phyloP scores from a whole-genome alignment of 169 alveolate genomes.

The Theileria annulata region DNA sequence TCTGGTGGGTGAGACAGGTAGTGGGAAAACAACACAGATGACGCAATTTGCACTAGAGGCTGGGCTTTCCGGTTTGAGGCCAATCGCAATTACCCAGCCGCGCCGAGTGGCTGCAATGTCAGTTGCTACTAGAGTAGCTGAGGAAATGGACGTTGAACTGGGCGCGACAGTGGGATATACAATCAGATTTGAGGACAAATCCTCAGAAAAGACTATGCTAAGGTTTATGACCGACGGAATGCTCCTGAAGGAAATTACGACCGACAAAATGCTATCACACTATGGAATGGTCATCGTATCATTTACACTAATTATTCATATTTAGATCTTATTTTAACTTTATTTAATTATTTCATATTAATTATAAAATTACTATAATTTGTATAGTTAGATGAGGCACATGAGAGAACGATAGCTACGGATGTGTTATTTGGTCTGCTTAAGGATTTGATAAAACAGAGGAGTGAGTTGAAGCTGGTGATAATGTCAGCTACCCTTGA shows the following conservation, averaged over 20 bases:
- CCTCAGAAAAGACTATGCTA: slow-evolving; percentile 84
- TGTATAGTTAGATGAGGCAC: slow-evolving; percentile 94
- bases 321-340: too few species aligned
- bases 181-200: slow-evolving; percentile 96
- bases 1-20: slow-evolving; percentile 96
- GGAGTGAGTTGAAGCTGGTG: slow-evolving; percentile 90
- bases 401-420: slow-evolving; percentile 97
- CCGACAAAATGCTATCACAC: slow-evolving; percentile 86
- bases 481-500: slow-evolving; percentile 98
- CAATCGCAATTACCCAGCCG: slow-evolving; percentile 98
- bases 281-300: slow-evolving; percentile 86
- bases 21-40: slow-evolving; percentile 98
- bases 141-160: slow-evolving; percentile 94
- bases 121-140: slow-evolving; percentile 98
- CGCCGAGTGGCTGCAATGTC: slow-evolving; percentile 99
- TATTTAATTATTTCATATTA: too few species aligned
- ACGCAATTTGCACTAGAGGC: slow-evolving; percentile 93
- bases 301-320: too few species aligned
- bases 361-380: too few species aligned
- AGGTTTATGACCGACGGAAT: slow-evolving; percentile 98
- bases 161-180: slow-evolving; percentile 98
- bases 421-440: slow-evolving; percentile 96
- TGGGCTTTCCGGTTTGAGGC: slow-evolving; percentile 76
- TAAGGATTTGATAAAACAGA: slow-evolving; percentile 86
- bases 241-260: slow-evolving; percentile 95